Conservation (phyloP, 1,284 basidiomycete genomes). For the Boletus semigastroideus region DNA sequence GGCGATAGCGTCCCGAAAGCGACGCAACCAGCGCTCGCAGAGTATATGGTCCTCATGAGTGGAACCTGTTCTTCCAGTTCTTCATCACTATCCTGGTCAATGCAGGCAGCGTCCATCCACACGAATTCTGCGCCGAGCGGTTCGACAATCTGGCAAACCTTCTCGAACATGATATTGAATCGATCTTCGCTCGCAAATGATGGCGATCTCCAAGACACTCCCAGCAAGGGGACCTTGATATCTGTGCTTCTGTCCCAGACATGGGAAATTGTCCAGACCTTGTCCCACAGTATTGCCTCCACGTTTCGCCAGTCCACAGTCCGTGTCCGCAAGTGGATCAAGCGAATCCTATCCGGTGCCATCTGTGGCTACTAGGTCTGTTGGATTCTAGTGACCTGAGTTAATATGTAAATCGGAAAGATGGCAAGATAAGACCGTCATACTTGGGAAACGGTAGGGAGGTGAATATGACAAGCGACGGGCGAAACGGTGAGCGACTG, state of each 20-base stretch:
- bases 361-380: background rate
- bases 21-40: constrained; percentile 1
- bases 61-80: constrained; percentile 1
- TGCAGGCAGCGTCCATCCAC: constrained; percentile 6
- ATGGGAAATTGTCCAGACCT: constrained; percentile 3
- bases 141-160: background rate
- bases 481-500: no score
- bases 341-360: background rate
- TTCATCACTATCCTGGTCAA: background rate
- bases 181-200: constrained; percentile 1
- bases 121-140: background rate
- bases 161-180: constrained; percentile 1
- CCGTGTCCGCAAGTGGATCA: background rate
- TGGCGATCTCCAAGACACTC: background rate
- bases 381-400: background rate
- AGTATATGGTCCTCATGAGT: constrained; percentile 4
- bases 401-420: background rate
- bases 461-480: no score
- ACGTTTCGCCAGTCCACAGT: background rate
- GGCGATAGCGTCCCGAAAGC: constrained; percentile 1
- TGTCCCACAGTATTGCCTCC: background rate
- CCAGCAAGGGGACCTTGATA: background rate
- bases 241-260: background rate
- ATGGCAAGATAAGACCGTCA: no score
- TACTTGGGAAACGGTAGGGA: no score